A percentile compares a stretch with the other conserved stretches of the same genome.
Evolutionary conservation across 371 early-diverging fungal species (phyloP).

Genomic region (Cokeromyces recurvatus): DNA sequence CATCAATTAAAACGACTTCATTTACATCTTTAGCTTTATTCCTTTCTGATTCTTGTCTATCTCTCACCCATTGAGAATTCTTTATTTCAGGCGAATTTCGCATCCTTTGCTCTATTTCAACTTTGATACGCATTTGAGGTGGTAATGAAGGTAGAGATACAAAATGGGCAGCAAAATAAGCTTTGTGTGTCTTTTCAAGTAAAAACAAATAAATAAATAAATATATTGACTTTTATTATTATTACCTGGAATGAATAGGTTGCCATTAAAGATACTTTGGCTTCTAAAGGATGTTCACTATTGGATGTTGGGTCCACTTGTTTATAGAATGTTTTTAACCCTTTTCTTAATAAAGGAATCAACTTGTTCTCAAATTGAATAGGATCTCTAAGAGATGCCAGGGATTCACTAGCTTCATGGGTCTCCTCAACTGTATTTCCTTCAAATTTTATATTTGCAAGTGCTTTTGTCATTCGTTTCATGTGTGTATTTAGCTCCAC

Average conservation of each 20-base stretch:
- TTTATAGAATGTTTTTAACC: constrained; percentile 38
- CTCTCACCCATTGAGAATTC: constrained; percentile 64
- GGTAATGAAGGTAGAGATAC: too few relatives aligned
- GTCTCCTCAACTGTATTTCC: constrained; percentile 19
- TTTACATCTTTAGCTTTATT: constrained; percentile 39
- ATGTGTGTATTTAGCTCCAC: constrained; percentile 49
- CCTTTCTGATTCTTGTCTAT: constrained; percentile 34
- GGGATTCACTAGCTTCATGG: constrained; percentile 6
- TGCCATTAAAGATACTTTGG: constrained; percentile 37
- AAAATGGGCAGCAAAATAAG: constrained; percentile 46
- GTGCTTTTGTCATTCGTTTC: constrained; percentile 41
- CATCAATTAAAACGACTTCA: constrained; percentile 53
- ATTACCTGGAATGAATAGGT: constrained; percentile 39
- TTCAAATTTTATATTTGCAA: constrained; percentile 36
- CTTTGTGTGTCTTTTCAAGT: constrained; percentile 18
- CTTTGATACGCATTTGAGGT: constrained; percentile 2
- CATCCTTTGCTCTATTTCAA: constrained; percentile 41
- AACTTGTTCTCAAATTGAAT: constrained; percentile 28
- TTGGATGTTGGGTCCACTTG: constrained; percentile 15
- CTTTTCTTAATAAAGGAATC: constrained; percentile 36
- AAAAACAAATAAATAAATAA: not conserved
- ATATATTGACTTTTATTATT: not conserved
- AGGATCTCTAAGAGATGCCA: constrained; percentile 29
- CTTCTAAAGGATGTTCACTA: constrained; percentile 17
- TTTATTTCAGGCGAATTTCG: constrained; percentile 47